Percentiles rank a stretch among this genome's conserved stretches.
Evolutionary conservation across 116 monocot species (phyloP).

Genomic region (Posidonia oceanica): DNA sequence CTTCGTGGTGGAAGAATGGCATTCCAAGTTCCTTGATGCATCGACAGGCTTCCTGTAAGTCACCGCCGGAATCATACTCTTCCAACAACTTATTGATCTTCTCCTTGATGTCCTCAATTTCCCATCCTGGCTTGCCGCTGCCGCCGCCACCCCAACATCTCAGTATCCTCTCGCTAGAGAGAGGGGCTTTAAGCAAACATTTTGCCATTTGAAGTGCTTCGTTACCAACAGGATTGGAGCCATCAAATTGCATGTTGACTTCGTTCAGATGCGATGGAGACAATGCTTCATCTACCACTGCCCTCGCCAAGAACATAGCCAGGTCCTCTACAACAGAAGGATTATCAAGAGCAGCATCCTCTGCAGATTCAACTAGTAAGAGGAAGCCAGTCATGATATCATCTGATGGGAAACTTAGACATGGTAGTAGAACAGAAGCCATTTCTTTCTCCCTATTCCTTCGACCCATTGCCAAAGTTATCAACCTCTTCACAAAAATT

Average conservation of each 20-base stretch:
- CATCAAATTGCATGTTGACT: constrained; percentile 18
- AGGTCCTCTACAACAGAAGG: constrained; percentile 41
- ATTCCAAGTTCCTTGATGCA: constrained; percentile 74
- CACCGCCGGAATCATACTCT: constrained; percentile 64
- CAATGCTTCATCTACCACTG: constrained; percentile 68
- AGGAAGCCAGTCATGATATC: constrained; percentile 40
- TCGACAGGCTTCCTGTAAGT: constrained; percentile 46
- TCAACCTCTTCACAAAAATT: constrained; percentile 63
- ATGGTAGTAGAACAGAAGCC: constrained; percentile 51
- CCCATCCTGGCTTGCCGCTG: constrained; percentile 49
- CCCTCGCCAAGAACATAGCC: constrained; percentile 66
- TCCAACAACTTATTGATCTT: constrained; percentile 53
- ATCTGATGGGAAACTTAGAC: constrained; percentile 41
- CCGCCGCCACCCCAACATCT: constrained; percentile 76
- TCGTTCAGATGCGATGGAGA: constrained; percentile 51
- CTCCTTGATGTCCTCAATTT: constrained; percentile 56
- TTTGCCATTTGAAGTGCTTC: constrained; percentile 28
- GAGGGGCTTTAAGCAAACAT: constrained; percentile 33
- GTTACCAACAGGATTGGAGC: constrained; percentile 13
- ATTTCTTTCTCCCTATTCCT: constrained; percentile 76
- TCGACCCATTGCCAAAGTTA: constrained; percentile 67
- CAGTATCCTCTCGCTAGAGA: constrained; percentile 56
- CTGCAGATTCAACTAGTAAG: constrained; percentile 42
- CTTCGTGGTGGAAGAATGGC: constrained; percentile 86
- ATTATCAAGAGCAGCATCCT: constrained; percentile 57